Percentiles rank a stretch among this genome's conserved stretches.
phyloP scores from a whole-genome alignment of 495 filamentous ascomycete species.

The Aspergillus nanangensis region DNA sequence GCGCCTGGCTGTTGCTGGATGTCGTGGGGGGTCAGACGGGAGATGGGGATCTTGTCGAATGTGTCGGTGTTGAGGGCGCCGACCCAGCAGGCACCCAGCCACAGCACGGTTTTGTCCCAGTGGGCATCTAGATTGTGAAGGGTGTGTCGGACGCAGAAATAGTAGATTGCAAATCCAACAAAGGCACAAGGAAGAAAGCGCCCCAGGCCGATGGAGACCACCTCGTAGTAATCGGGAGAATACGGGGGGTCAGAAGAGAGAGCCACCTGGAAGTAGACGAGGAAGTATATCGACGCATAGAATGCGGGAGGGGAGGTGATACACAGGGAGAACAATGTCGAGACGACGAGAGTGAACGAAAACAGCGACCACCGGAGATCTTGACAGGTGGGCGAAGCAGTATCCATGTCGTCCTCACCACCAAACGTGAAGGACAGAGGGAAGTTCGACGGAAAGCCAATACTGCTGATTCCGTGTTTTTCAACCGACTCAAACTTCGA shows the following conservation, averaged over 20 bases:
- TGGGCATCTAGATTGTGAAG: conserved; percentile 57
- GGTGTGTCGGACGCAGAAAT: conserved; percentile 47
- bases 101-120: conserved; percentile 69
- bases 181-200: conserved; percentile 73
- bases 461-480: conserved; percentile 58
- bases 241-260: conserved; percentile 67
- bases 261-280: conserved; percentile 71
- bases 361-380: conserved; percentile 69
- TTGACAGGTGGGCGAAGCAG: no score
- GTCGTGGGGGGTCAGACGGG: conserved; percentile 68
- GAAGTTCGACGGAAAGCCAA: conserved; percentile 64
- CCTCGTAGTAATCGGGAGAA: conserved; percentile 39
- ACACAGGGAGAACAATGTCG: conserved; percentile 58
- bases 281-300: conserved; percentile 61
- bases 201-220: conserved; percentile 61
- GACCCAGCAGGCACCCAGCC: conserved; percentile 73
- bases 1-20: conserved; percentile 73
- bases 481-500: conserved; percentile 46
- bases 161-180: conserved; percentile 64
- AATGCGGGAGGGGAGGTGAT: conserved; percentile 61
- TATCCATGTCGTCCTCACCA: no score
- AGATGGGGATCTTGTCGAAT: conserved; percentile 71
- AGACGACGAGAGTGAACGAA: conserved; percentile 59
- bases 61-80: conserved; percentile 74
- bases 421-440: conserved; percentile 64